Conservation (phyloP, 2,329 filamentous ascomycete species). For the Samsoniella hepiali region DNA sequence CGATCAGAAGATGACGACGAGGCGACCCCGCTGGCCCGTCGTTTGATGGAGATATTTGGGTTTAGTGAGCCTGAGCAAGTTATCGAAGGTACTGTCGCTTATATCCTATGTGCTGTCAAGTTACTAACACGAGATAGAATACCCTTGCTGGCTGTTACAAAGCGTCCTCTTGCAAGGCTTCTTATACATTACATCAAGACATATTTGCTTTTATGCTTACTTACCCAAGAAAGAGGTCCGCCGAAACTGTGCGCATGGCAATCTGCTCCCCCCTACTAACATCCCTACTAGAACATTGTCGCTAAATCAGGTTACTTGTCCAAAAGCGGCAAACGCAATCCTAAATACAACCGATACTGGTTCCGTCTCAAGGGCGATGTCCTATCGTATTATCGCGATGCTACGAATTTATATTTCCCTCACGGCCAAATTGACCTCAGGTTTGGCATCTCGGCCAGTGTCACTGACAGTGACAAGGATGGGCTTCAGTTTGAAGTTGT, state of each 20-base stretch:
- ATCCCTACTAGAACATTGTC: constrained; percentile 55
- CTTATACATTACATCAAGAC: constrained; percentile 89
- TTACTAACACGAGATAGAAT: constrained; percentile 54
- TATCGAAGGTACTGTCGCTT: constrained; percentile 57
- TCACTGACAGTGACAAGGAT: constrained; percentile 76
- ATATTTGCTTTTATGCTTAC: constrained; percentile 97
- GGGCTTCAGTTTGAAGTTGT: constrained; percentile 73
- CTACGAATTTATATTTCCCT: constrained; percentile 85
- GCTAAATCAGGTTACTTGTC: constrained; percentile 84
- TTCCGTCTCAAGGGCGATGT: constrained; percentile 91
- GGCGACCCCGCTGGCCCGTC: constrained; percentile 61
- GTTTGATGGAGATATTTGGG: constrained; percentile 79
- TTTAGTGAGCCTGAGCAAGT: constrained; percentile 82
- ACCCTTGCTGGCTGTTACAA: constrained; percentile 89
- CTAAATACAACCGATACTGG: constrained; percentile 87
- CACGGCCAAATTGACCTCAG: constrained; percentile 88
- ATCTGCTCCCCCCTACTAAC: constrained; percentile 1
- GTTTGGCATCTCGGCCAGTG: constrained; percentile 82
- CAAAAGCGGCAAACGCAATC: constrained; percentile 85
- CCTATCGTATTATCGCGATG: constrained; percentile 81
- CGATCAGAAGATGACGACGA: constrained; percentile 35
- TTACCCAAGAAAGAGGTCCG: constrained; percentile 86
- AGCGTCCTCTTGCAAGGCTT: constrained; percentile 91
- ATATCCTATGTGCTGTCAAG: background rate
- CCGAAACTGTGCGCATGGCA: constrained; percentile 1